Base-by-base conservation (phyloP, 1,139 yeast genomes). In the Barnettozyma hawaiiensis region DNA sequence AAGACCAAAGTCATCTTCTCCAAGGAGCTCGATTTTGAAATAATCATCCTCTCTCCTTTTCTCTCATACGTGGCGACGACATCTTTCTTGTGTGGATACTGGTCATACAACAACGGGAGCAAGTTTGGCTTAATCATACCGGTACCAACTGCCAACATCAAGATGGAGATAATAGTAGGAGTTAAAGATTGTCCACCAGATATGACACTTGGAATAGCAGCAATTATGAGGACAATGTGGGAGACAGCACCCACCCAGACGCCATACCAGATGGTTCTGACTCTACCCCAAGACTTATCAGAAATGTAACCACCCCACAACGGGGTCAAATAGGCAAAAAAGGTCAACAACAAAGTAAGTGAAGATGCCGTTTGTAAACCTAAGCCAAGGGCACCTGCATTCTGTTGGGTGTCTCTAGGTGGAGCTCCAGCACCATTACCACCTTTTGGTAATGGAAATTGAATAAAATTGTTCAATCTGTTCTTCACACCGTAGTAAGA, bases 71-170 rank as follows among this genome's bases (percentile, higher is more conserved):
- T 76, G 58, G 71, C 74, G 42, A 85, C 78, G 45, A 73, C 76
- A 45, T 79, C 83, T 50, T 72, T 70, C 35, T 76, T 67, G 55
- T 75, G 72, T 37, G 73, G 69, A 56, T 73, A 72, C 67, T 85
- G 95, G 59, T 85, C 94, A 43, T 89, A 89, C 61, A 85, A 76
- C 59, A 84, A 70, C 27, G 94, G 94, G 22, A 86, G 72, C 38
- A 85, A 81, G 55, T 85, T 84, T 33, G 92, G 72, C 63, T 85
- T 85, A 61, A 85, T 85, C 60, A 89, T 81, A 58, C 95, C 94
- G 29, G 94, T 81, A 45, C 87, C 94, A 37, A 83, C 53, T 56
- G 94, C 92, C 58, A 85, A 76, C 43, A 81, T 62, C 47, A 85
- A 67, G 63, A 85, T 79, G 37, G 85, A 72, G 39, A 75, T 71